phyloP scores from a whole-genome alignment of 2,329 filamentous ascomycete species.

The Hirsutella thompsonii region DNA sequence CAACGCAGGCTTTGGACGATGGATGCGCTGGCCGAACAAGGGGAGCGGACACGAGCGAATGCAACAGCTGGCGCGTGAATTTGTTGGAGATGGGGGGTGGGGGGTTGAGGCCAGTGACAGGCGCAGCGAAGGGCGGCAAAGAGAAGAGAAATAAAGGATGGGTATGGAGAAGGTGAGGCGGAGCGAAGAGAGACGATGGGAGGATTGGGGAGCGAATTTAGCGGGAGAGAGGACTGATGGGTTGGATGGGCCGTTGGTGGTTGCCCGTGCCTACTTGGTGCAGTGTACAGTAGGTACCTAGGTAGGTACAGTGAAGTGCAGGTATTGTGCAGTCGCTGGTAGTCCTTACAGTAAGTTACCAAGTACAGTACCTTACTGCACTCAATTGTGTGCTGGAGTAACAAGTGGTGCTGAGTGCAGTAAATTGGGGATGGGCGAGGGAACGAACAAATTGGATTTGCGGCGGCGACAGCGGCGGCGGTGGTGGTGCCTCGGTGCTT shows the following conservation, averaged over 20 bases:
- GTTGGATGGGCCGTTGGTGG: neutral
- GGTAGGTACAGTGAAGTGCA: too few species aligned
- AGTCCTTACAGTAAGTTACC: too few species aligned
- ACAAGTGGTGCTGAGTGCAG: too few species aligned
- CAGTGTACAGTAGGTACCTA: too few species aligned
- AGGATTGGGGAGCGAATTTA: conserved; percentile 1
- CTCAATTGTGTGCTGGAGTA: too few species aligned
- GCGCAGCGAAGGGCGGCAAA: neutral
- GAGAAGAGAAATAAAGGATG: too few species aligned
- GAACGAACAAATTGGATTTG: too few species aligned
- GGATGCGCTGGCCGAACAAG: neutral
- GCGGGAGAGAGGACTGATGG: too few species aligned
- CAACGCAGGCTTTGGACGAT: neutral
- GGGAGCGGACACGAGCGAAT: neutral
- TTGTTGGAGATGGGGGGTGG: neutral
- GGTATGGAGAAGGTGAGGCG: neutral
- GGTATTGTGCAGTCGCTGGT: too few species aligned
- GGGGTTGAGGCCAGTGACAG: neutral
- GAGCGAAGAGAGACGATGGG: neutral
- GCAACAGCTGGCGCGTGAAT: neutral
- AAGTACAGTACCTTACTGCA: too few species aligned
- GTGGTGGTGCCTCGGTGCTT: too few species aligned
- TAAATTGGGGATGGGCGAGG: neutral
- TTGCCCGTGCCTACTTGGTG: neutral
- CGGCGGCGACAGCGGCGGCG: too few species aligned